Conservation (phyloP, 2,329 filamentous ascomycete genomes). For the Byssochlamys sp. region DNA sequence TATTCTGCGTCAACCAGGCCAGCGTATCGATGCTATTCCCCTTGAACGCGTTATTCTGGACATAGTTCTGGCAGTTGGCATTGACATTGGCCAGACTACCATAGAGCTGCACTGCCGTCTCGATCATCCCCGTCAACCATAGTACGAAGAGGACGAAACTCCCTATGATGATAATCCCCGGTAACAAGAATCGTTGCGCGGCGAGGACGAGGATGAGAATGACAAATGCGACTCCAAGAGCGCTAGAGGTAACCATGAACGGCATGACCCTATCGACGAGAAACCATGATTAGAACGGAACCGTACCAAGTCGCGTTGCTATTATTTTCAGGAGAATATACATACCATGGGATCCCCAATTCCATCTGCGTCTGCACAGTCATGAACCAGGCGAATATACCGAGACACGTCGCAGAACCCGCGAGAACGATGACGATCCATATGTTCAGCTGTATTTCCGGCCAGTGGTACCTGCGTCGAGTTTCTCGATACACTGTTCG, state of each 20-base stretch:
- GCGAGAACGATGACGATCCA: slow-evolving; percentile 56
- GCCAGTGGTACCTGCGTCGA: slow-evolving; percentile 51
- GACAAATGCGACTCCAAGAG: slow-evolving; percentile 50
- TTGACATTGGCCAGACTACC: slow-evolving; percentile 48
- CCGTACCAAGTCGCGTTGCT: neutral
- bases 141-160: slow-evolving; percentile 54
- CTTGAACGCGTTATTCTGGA: slow-evolving; percentile 36
- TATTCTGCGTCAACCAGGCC: slow-evolving; percentile 54
- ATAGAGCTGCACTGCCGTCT: slow-evolving; percentile 54
- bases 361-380: slow-evolving; percentile 46
- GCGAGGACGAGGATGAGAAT: slow-evolving; percentile 49
- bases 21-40: slow-evolving; percentile 48
- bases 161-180: slow-evolving; percentile 50
- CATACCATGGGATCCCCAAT: slow-evolving; percentile 52
- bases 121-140: slow-evolving; percentile 53
- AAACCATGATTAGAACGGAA: neutral
- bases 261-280: slow-evolving; percentile 51
- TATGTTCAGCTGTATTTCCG: slow-evolving; percentile 54
- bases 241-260: slow-evolving; percentile 50
- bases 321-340: slow-evolving; percentile 3
- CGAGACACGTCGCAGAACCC: slow-evolving; percentile 48
- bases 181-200: slow-evolving; percentile 47
- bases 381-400: slow-evolving; percentile 54
- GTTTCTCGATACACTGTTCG: slow-evolving; percentile 21
- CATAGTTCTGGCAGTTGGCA: slow-evolving; percentile 50